Evolutionary conservation across 1,284 basidiomycete genomes (phyloP), one percentile per base, ranked within the genome.

Genomic region (Trichosporon sp.): DNA sequence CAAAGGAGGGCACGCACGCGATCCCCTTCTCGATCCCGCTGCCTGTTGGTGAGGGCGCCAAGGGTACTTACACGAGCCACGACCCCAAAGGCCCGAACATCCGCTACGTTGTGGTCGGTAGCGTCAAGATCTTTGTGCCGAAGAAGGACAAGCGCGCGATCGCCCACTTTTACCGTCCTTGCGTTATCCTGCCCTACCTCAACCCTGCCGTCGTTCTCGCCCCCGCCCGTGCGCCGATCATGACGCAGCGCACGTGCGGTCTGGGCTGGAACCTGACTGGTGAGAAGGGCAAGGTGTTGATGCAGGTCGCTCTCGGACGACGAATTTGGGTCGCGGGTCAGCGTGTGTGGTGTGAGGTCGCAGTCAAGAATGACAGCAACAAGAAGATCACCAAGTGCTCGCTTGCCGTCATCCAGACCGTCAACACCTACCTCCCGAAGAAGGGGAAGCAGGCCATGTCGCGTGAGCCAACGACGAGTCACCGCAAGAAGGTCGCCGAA

Each of bases 161-260:
- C 65, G 92, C 94, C 0, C 95, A 98, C 82, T 96, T 97, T 80
- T 97, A 96, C 83, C 90, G 95, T 2, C 87, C 91, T 48, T 90
- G 94, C 78, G 89, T 91, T 68, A 85, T 97, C 37, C 94, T 91
- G 87, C 94, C 95, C 0, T 90, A 90, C 68, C 85, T 95, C 32
- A 88, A 93, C 73, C 89, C 91, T 0, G 84, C 88, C 4, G 76
- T 85, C 2, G 87, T 90, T 12, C 88, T 97, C 6, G 87, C 90
- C 0, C 87, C 90, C 2, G 87, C 90, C 1, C 82, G 87, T 6
- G 85, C 88, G 59, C 90, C 91, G 2, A 84, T 94, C 56, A 86
- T 89, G 74, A 89, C 88, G 16, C 87, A 87, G 19, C 86, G 86
- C 1, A 87, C 88, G 26, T 90, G 88, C 77, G 85, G 86, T 2